Percentiles rank a stretch among this genome's conserved stretches.
These are phyloP conservation scores for Avicennia marina DNA, from an alignment of 257 asterid genomes.

Conservation along the genomic window DNA sequence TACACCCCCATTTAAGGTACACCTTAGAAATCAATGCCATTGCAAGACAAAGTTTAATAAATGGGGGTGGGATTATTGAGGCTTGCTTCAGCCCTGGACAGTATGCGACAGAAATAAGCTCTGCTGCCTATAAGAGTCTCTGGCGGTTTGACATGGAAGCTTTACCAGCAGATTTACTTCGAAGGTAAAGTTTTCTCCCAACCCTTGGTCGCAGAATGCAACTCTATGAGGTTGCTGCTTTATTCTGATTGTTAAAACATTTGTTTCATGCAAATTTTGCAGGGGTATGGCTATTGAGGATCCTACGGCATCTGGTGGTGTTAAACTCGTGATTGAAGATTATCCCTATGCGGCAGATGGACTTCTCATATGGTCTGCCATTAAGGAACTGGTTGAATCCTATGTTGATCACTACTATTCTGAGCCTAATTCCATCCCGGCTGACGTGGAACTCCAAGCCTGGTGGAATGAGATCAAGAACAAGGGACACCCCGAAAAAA, in stretches of 20 bases:
- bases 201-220: not conserved
- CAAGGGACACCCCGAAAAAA: slow-evolving; percentile 65
- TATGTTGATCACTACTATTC: slow-evolving; percentile 70
- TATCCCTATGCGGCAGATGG: slow-evolving; percentile 95
- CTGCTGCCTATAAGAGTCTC: slow-evolving; percentile 80
- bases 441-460: slow-evolving; percentile 73
- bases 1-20: slow-evolving; percentile 86
- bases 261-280: not conserved
- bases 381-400: slow-evolving; percentile 67
- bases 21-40: slow-evolving; percentile 90
- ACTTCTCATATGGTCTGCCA: slow-evolving; percentile 84
- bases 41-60: slow-evolving; percentile 79
- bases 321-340: slow-evolving; percentile 79
- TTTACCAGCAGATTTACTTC: slow-evolving; percentile 70
- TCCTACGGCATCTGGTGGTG: slow-evolving; percentile 65
- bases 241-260: not conserved
- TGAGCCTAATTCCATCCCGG: slow-evolving; percentile 48
- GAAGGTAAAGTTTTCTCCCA: slow-evolving; percentile 41
- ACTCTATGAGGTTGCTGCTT: not conserved
- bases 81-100: slow-evolving; percentile 84
- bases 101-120: slow-evolving; percentile 78
- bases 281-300: slow-evolving; percentile 95
- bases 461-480: slow-evolving; percentile 93
- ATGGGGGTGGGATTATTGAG: slow-evolving; percentile 87
- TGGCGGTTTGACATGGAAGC: slow-evolving; percentile 91